phyloP scores from a whole-genome alignment of 2,329 filamentous ascomycete genomes.

The Huntiella bhutanensis region DNA sequence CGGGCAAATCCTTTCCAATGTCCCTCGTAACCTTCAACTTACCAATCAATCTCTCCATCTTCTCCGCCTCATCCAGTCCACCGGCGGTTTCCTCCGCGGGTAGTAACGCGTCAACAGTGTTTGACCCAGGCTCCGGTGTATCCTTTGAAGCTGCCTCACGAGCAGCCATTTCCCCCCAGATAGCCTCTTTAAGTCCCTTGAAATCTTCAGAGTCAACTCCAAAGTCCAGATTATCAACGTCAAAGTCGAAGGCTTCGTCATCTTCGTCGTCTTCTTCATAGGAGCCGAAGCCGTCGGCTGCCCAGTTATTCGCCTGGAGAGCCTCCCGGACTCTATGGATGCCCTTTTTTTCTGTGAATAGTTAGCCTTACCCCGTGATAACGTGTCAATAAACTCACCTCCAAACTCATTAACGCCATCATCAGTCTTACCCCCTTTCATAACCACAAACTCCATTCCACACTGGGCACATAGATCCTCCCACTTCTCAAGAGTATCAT shows the following conservation, averaged over 20 bases:
- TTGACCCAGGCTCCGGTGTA: background rate
- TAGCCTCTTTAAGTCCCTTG: slow-evolving; percentile 30
- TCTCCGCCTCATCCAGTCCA: slow-evolving; percentile 33
- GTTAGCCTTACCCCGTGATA: background rate
- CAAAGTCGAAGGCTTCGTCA: slow-evolving; percentile 20
- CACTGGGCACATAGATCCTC: slow-evolving; percentile 38
- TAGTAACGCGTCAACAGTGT: background rate
- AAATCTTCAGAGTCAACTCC: slow-evolving; percentile 30
- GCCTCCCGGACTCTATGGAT: slow-evolving; percentile 41
- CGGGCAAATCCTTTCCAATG: slow-evolving; percentile 37
- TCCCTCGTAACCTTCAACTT: slow-evolving; percentile 44
- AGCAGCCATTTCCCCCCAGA: slow-evolving; percentile 25
- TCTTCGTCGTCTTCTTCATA: slow-evolving; percentile 18
- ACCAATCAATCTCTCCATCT: slow-evolving; percentile 43
- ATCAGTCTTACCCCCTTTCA: slow-evolving; percentile 21
- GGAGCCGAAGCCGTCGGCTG: slow-evolving; percentile 7
- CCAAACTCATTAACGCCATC: slow-evolving; percentile 36
- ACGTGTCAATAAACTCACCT: slow-evolving; percentile 22
- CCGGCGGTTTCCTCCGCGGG: slow-evolving; percentile 19
- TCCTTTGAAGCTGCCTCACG: slow-evolving; percentile 14
- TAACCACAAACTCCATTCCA: slow-evolving; percentile 45
- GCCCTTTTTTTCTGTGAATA: slow-evolving; percentile 34
- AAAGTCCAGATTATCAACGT: slow-evolving; percentile 31
- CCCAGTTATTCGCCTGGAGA: slow-evolving; percentile 47
- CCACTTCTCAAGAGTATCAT: slow-evolving; percentile 33